These are phyloP conservation scores for Nitzschia inconspicua DNA, from an alignment of 108 stramenopile species.

Conservation along the genomic window DNA sequence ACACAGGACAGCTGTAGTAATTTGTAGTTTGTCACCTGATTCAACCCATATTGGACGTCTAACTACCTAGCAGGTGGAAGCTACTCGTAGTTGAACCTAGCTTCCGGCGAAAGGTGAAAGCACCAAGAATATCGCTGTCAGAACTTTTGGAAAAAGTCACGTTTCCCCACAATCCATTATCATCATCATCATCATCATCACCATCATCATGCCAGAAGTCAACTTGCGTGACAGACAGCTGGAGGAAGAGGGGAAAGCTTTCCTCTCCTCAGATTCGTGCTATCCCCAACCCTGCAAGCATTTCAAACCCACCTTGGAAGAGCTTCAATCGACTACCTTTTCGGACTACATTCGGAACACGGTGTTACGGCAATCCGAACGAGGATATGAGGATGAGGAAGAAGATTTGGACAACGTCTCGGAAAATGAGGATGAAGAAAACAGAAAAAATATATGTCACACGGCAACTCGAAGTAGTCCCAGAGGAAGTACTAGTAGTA, in stretches of 20 bases:
- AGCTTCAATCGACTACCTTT: conserved; percentile 54
- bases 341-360: conserved; percentile 72
- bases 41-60: too few relatives aligned
- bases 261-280: conserved; percentile 9
- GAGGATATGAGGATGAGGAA: conserved; percentile 27
- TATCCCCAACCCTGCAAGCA: conserved; percentile 24
- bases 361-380: conserved; percentile 45
- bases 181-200: too few relatives aligned
- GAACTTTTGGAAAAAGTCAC: not conserved
- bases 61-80: too few relatives aligned
- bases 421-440: conserved; percentile 2
- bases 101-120: not conserved
- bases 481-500: not conserved
- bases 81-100: too few relatives aligned
- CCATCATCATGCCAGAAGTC: too few relatives aligned
- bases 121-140: not conserved
- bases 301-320: conserved; percentile 62
- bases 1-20: too few relatives aligned
- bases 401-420: not conserved
- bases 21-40: too few relatives aligned
- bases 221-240: conserved; percentile 19
- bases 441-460: not conserved
- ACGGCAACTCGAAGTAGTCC: not conserved
- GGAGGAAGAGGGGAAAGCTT: conserved; percentile 14
- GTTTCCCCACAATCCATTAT: not conserved